These are phyloP conservation scores for Naganishia randhawae DNA, from an alignment of 768 basidiomycete genomes.

Conservation along the genomic window DNA sequence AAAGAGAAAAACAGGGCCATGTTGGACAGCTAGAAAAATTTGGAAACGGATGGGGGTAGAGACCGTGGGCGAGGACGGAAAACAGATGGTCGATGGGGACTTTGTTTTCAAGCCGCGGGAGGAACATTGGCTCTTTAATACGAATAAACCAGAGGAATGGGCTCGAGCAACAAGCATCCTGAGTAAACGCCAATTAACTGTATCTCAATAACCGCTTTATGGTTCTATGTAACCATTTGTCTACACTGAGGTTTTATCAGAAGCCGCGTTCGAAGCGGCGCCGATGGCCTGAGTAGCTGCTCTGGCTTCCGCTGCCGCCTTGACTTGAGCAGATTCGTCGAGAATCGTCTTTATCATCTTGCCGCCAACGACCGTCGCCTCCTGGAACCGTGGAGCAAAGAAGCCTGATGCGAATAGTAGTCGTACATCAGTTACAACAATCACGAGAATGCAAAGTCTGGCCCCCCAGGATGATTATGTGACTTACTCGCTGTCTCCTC, in stretches of 20 bases:
- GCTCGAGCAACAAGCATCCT: constrained; percentile 19
- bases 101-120: constrained; percentile 25
- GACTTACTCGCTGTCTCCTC: constrained; percentile 60
- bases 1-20: constrained; percentile 33
- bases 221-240: too few relatives aligned
- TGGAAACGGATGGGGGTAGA: constrained; percentile 22
- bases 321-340: constrained; percentile 31
- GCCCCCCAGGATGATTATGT: too few relatives aligned
- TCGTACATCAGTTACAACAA: background rate
- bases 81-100: constrained; percentile 18
- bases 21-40: constrained; percentile 32
- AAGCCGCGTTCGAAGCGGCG: background rate
- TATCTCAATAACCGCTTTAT: background rate
- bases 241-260: constrained; percentile 8
- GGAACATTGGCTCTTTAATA: constrained; percentile 30
- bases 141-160: constrained; percentile 38
- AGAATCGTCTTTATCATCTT: constrained; percentile 83
- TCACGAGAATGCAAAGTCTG: too few relatives aligned
- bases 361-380: constrained; percentile 72
- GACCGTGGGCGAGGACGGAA: constrained; percentile 21
- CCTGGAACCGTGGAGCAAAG: constrained; percentile 82
- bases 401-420: constrained; percentile 55
- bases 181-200: background rate
- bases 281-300: background rate
- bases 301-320: constrained; percentile 14